Evolutionary conservation across 352 stramenopile genomes (phyloP), one percentile per base, ranked within the genome.

Genomic region (Phytophthora podocarpi): DNA sequence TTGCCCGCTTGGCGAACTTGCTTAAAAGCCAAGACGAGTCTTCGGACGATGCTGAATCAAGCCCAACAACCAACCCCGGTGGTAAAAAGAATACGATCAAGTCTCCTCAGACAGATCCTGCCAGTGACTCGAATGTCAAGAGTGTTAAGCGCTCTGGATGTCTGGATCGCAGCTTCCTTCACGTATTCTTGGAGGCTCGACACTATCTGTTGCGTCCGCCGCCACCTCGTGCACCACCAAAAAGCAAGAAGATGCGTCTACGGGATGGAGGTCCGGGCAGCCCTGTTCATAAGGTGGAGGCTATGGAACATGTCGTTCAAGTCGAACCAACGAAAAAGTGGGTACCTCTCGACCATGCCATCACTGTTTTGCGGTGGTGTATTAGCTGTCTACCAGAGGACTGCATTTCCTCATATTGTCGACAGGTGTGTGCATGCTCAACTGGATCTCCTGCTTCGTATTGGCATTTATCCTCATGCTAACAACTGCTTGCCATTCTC

Each of bases 271-370:
- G 9, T 11, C 1, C 40, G 32, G 7, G 5, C 27, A 68, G 35
- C 13, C 34, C 20, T n/a, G 23, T 27, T 32, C 43, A 51, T 12
- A 39, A 26, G 27, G 10, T 23, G 16, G 21, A 21, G 12, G 3
- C 18, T 20, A n/a, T 34, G 0, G 52, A 67, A n/a, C 83, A 91
- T 42, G 54, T 89, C 4, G 49, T 93, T 11, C 76, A 86, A 46
- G 59, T 85, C 1, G 78, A 89, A 28, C 23, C 62, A 1, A 64
- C 71, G 13, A 83, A 75, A 35, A 75, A 73, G 47, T 93, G 83
- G 83, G 73, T 93, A 4, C 56, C 79, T 1, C 70, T 93, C 6
- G 76, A 90, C 28, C 81, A 91, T 59, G 80, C 71, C 0, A 78
- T 93, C 39, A 45, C 42, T 4, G 40, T 85, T 11, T 56, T 89